These are phyloP conservation scores for Bipolaris victoriae DNA, from an alignment of 2,329 filamentous ascomycete species.

Conservation along the genomic window DNA sequence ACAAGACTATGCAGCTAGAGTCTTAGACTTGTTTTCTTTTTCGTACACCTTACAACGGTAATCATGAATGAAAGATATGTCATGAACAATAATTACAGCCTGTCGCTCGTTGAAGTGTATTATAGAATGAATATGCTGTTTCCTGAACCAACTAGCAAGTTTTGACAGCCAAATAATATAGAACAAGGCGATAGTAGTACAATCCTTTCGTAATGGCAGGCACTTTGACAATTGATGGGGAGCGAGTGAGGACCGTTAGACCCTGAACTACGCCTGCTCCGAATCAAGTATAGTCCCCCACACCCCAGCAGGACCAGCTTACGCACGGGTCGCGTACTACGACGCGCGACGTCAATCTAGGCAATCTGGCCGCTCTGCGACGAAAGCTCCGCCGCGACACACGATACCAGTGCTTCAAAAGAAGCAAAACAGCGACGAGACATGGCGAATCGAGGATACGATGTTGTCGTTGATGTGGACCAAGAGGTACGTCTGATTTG, in stretches of 20 bases:
- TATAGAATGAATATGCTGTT: no score
- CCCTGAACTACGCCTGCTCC: constrained; percentile 21
- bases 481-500: constrained; percentile 71
- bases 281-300: constrained; percentile 19
- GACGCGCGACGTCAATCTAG: constrained; percentile 21
- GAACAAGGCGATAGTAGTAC: background rate
- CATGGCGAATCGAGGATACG: constrained; percentile 88
- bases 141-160: no score
- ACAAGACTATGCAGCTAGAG: constrained; percentile 7
- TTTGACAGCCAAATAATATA: no score
- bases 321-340: constrained; percentile 29
- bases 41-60: background rate
- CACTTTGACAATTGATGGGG: background rate
- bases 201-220: background rate
- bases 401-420: background rate
- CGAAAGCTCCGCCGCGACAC: constrained; percentile 23
- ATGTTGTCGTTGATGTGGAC: constrained; percentile 97
- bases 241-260: constrained; percentile 3
- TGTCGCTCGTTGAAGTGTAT: no score
- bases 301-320: background rate
- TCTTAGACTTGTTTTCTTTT: constrained; percentile 1
- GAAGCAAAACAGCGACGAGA: background rate
- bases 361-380: constrained; percentile 42
- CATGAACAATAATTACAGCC: background rate
- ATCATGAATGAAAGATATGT: background rate